Percentiles rank a stretch among this genome's conserved stretches.
Evolutionary conservation across 345 rosid genomes (phyloP).

Genomic region (Populus simonii): DNA sequence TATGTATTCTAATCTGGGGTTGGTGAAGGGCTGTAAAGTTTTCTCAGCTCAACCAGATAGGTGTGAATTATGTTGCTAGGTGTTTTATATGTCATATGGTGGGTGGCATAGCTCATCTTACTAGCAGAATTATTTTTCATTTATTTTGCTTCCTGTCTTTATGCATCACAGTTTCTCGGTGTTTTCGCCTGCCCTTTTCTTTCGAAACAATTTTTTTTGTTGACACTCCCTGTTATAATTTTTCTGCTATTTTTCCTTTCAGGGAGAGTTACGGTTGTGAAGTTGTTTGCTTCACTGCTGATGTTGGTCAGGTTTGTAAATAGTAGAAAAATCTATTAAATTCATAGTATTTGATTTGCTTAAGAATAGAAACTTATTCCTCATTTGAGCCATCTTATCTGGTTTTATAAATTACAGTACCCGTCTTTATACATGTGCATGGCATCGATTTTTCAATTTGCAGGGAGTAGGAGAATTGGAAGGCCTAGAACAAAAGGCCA

Average conservation of each 20-base stretch:
- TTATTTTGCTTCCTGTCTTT: neutral
- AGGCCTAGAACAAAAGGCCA: conserved; percentile 92
- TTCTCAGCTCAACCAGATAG: neutral
- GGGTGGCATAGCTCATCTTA: neutral
- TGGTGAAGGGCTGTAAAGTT: neutral
- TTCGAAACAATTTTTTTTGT: neutral
- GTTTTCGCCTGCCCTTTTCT: neutral
- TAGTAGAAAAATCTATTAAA: neutral
- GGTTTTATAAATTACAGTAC: neutral
- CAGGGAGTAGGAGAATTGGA: conserved; percentile 84
- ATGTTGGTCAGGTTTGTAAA: conserved; percentile 87
- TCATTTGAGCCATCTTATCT: neutral
- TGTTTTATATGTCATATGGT: neutral
- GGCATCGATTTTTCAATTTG: conserved; percentile 14
- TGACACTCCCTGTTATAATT: neutral
- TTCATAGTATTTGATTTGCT: neutral
- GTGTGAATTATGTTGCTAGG: neutral
- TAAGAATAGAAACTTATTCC: neutral
- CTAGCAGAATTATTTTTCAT: neutral
- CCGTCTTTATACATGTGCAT: neutral
- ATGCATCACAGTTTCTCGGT: neutral
- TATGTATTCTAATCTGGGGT: conserved; percentile 3
- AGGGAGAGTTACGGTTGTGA: conserved; percentile 99
- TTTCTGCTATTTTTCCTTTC: conserved; percentile 6
- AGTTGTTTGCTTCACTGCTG: conserved; percentile 98